Evolutionary conservation across 2,329 filamentous ascomycete species (phyloP), one percentile per base, ranked within the genome.

Genomic region (Fusarium concolor): DNA sequence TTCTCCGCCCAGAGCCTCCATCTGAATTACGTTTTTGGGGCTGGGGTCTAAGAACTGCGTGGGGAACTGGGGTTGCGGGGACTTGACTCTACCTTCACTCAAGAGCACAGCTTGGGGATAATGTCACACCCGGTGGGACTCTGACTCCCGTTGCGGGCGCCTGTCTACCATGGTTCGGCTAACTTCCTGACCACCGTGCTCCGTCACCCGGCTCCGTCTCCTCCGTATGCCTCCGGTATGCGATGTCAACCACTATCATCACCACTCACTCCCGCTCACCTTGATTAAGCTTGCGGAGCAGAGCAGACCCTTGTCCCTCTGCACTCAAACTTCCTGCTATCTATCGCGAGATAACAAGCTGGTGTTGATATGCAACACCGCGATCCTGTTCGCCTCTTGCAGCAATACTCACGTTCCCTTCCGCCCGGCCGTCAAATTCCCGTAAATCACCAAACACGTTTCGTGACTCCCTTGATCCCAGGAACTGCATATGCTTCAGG

Each of bases 121-220:
- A 59, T 59, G 50, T 60, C 53, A 56, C 56, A 50, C 60, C 56
- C 41, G 47, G 47, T 53, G 49, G 49, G 35, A 50, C 38, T 47
- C 41, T 56, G 44, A 22, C 38, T 68, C 50, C 50, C 50, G 44
- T 65, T 72, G 70, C 70, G 70, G 70, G 70, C 70, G 70, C 55
- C 70, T 65, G 53, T 51, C 57, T 58, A 49, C 68, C 53, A 57
- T 59, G 54, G 56, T 59, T 72, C 71, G 71, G 71, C 42, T 73
- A 73, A 73, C 71, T 73, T 73, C 71, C 71, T 68, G 68, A 68
- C 55, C 52, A 70, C 62, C 49, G 62, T 72, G 54, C 54, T 70
- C 62, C 66, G 66, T 57, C 39, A 53, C 46, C 54, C 62, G 57
- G 62, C 66, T 59, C 66, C 66, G 67, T 69, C 61, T 42, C 45